A percentile compares a stretch with the other conserved stretches of the same genome.
phyloP scores from a whole-genome alignment of 768 basidiomycete species.

The Termitomyces sp. region DNA sequence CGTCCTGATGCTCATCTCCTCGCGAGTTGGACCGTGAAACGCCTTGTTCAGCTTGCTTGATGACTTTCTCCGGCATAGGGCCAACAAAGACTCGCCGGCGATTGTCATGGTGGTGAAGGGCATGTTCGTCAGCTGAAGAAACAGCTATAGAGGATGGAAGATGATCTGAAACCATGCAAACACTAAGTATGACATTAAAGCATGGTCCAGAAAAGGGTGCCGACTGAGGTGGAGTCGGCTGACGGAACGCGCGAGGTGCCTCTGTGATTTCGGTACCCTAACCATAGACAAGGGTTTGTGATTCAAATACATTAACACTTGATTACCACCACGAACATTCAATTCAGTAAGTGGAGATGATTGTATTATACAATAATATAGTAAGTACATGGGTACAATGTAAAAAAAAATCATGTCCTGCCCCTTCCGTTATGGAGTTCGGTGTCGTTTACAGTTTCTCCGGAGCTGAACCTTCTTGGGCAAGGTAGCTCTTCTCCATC shows the following conservation, averaged over 20 bases:
- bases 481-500: constrained; percentile 27
- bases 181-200: neutral
- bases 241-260: neutral
- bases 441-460: constrained; percentile 1
- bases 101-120: constrained; percentile 21
- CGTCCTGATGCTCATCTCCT: constrained; percentile 22
- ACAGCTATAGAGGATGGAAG: constrained; percentile 15
- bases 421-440: neutral
- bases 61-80: constrained; percentile 64
- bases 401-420: neutral
- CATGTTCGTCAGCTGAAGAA: constrained; percentile 1
- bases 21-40: constrained; percentile 17
- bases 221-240: neutral
- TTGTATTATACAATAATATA: neutral
- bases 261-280: neutral
- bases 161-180: constrained; percentile 8
- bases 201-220: neutral
- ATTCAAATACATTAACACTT: neutral
- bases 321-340: neutral
- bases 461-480: neutral
- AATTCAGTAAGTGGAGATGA: neutral
- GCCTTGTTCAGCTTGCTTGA: constrained; percentile 25
- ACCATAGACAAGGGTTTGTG: neutral
- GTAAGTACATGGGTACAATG: neutral
- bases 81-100: constrained; percentile 66